phyloP scores from a whole-genome alignment of 2,329 filamentous ascomycete genomes.

The Anthostomella pinea region DNA sequence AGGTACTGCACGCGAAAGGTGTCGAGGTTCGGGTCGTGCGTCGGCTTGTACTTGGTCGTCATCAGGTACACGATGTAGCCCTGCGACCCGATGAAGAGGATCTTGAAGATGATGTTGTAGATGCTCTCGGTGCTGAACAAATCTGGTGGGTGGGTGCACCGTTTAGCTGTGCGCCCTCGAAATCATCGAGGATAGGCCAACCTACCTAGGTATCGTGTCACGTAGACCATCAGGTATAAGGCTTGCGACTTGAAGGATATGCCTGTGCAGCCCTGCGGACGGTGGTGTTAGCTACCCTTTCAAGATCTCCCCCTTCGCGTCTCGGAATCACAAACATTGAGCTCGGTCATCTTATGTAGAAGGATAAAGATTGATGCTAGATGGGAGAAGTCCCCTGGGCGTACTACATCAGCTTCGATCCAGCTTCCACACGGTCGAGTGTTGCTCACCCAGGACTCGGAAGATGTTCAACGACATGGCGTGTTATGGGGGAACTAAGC shows the following conservation, averaged over 20 bases:
- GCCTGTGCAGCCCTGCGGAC: slow-evolving; percentile 87
- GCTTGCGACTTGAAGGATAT: slow-evolving; percentile 99
- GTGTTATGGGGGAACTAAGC: slow-evolving; percentile 17
- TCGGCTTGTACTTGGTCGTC: slow-evolving; percentile 96
- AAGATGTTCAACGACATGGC: slow-evolving; percentile 57
- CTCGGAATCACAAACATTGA: slow-evolving; percentile 83
- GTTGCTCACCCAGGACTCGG: slow-evolving; percentile 51
- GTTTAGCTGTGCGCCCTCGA: slow-evolving; percentile 2
- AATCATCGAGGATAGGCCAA: background rate
- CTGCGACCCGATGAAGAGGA: slow-evolving; percentile 87
- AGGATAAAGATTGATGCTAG: slow-evolving; percentile 90
- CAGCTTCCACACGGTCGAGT: background rate
- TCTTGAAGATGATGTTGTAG: slow-evolving; percentile 95
- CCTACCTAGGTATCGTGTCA: slow-evolving; percentile 85
- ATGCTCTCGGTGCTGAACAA: slow-evolving; percentile 79
- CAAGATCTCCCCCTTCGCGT: too few species aligned
- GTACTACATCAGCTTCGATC: slow-evolving; percentile 18
- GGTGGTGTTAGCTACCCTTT: slow-evolving; percentile 23
- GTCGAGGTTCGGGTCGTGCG: slow-evolving; percentile 93
- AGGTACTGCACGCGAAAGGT: slow-evolving; percentile 98
- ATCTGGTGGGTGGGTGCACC: slow-evolving; percentile 48
- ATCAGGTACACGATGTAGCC: slow-evolving; percentile 97
- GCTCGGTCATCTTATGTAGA: slow-evolving; percentile 91
- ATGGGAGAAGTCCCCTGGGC: slow-evolving; percentile 90
- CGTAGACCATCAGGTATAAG: slow-evolving; percentile 89